Evolutionary conservation across 768 basidiomycete species (phyloP), one percentile per base, ranked within the genome.

Genomic region (Suillus tomentosus): DNA sequence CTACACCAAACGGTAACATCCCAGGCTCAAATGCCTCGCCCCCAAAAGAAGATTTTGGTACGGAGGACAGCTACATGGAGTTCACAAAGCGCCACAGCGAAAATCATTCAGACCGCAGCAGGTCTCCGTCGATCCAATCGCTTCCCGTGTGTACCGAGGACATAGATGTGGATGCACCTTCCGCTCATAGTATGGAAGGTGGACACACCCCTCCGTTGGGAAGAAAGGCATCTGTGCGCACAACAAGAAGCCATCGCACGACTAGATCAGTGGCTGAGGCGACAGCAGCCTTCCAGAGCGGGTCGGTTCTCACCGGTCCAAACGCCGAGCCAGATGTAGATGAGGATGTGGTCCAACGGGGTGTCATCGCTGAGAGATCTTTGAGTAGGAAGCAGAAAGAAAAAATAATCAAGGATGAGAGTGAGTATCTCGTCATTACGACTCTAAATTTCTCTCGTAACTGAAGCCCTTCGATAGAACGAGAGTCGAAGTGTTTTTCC

Each of bases 401-500:
- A 1, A 84, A 78, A 66, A 84, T 89, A 34, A 68, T 65, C 24
- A 89, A 82, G 69, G 73, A 71, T 36, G 86, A 87, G 75, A 74
- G 89, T 88, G 45, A 54, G 83, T 71, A 14, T 36, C 56, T 61
- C 55, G 17, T 60, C 37, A 15, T 34, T 56, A 17, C 19, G 7
- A 36, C 36, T 36, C 9, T 1, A 36, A 48, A 4, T 27, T 42
- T 40, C 17, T n/a, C 24, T 40, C 19, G 57, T 64, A 37, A 68
- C 34, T 22, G 36, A 62, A 22, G n/a, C 10, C 5, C 22, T 27
- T 40, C 3, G 37, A 2, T 66, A 91, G 89, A 75, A 59, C 85
- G 82, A 67, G 85, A 90, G 55, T 82, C 83, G 8, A 86, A 84
- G 68, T 80, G 78, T 45, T 76, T 93, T 42, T 84, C 87, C 8